A percentile compares a stretch with the other conserved stretches of the same genome.
Conservation (phyloP, 257 asterid genomes). For the Leonotis leonurus region DNA sequence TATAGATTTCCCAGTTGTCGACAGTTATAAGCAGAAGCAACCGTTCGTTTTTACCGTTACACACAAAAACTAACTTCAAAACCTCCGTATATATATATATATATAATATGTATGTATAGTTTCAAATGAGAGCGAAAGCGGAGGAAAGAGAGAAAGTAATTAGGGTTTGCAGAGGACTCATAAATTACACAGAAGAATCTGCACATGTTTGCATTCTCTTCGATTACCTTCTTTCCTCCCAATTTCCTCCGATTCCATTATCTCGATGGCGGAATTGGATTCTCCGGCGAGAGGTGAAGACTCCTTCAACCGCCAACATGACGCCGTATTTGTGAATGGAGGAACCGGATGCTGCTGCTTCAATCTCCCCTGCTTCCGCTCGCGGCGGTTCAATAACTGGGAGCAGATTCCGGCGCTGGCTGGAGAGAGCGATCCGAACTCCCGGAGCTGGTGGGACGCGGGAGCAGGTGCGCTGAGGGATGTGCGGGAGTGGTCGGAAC, state of each 20-base stretch:
- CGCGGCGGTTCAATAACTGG: slow-evolving; percentile 36
- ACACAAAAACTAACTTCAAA: not conserved
- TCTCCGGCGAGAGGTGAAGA: slow-evolving; percentile 34
- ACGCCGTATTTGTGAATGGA: slow-evolving; percentile 28
- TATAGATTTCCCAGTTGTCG: slow-evolving; percentile 9
- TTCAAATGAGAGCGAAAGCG: not conserved
- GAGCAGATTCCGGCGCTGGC: slow-evolving; percentile 45
- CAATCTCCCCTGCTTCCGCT: slow-evolving; percentile 37
- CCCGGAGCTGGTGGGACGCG: slow-evolving; percentile 39
- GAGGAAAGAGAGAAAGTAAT: not conserved
- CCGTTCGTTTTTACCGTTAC: not conserved
- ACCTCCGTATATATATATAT: not conserved
- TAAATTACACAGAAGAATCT: not conserved
- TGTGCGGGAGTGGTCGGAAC: slow-evolving; percentile 67
- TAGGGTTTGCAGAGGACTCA: slow-evolving; percentile 21
- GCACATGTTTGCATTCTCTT: slow-evolving; percentile 20
- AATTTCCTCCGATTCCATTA: slow-evolving; percentile 22
- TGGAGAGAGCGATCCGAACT: slow-evolving; percentile 19
- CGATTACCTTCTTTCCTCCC: not conserved
- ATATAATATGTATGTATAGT: not conserved
- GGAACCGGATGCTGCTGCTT: slow-evolving; percentile 46
- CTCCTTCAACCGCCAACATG: slow-evolving; percentile 27
- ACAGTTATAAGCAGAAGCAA: not conserved
- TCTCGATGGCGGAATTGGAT: slow-evolving; percentile 34
- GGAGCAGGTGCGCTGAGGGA: slow-evolving; percentile 35